Base-by-base conservation (phyloP, 2,329 filamentous ascomycete species). In the Hypoxylon sp. region DNA sequence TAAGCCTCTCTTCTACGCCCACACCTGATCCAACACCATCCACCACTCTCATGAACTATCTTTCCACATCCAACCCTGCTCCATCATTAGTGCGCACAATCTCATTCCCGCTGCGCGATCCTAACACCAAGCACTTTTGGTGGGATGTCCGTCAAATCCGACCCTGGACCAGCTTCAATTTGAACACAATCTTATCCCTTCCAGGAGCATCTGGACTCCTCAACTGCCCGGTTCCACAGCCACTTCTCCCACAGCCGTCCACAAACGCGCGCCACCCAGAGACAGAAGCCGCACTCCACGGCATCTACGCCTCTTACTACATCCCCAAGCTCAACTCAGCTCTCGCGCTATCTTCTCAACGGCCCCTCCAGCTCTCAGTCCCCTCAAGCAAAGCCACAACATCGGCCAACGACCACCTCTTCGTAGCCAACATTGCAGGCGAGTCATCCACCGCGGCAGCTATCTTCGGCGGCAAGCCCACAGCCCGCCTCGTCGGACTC, bases 121-220 rank as follows among this genome's bases (percentile, higher is more conserved):
- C 85, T 75, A 87, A 85, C 80, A 91, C 87, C 74, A 93, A 91
- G 79, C 90, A 97, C 82, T 97, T 95, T 80, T 98, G 95, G 95
- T 98, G 93, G 92, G 95, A 98, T 76, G 87, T 97, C 64, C 92
- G 95, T 73, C 95, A 97, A 78, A 85, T 98, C 72, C 89, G 93
- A 69, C 87, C 89, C 68, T 98, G 95, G 95, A 87, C 87, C 56
- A 87, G 89, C 73, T 98, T 98, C 86, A 93, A 88, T 71, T 83
- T 92, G 10, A 79, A 85, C 59, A 89, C 90, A 63, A 90, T 98
- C 77, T 85, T 91, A 72, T 84, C 88, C 5, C 89, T 97, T 49
- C 91, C 91, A 0, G 90, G 89, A 32, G 90, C 96, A 23, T 86
- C 90, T 5, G 84, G 87, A 21, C 87, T 97, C 21, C 88, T 98